Conservation (phyloP, 2,329 filamentous ascomycete genomes). For the Aspergillus udagawae region DNA sequence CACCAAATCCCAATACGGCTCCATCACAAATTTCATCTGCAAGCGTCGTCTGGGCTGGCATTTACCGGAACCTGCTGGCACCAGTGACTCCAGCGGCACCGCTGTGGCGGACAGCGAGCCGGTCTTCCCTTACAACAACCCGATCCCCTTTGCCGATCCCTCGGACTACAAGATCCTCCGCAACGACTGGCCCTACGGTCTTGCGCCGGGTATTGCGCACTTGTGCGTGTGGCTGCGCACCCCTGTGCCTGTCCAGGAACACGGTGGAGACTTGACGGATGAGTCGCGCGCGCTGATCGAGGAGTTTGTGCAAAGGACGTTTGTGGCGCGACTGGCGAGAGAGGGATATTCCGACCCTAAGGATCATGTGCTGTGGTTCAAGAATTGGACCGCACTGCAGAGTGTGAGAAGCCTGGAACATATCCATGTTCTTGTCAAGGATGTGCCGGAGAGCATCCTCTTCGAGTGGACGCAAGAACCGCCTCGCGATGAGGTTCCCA, state of each 20-base stretch:
- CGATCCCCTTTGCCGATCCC: conserved; percentile 51
- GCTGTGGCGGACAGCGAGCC: conserved; percentile 26
- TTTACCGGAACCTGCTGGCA: conserved; percentile 22
- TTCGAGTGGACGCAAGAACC: conserved; percentile 42
- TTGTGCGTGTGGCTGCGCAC: conserved; percentile 56
- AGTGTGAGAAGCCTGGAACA: conserved; percentile 58
- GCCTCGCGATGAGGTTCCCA: not conserved
- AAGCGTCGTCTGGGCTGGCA: conserved; percentile 53
- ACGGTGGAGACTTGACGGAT: conserved; percentile 49
- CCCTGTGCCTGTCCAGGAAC: conserved; percentile 44
- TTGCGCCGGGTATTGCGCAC: conserved; percentile 52
- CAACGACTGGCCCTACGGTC: conserved; percentile 63
- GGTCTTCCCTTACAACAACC: conserved; percentile 42
- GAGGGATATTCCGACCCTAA: conserved; percentile 31
- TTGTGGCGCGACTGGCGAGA: conserved; percentile 41
- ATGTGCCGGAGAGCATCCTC: conserved; percentile 44
- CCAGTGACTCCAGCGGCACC: conserved; percentile 7
- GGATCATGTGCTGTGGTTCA: conserved; percentile 59
- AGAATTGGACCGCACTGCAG: conserved; percentile 60
- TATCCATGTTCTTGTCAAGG: conserved; percentile 52
- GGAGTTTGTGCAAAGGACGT: conserved; percentile 47
- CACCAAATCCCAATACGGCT: conserved; percentile 53
- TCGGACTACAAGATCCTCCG: conserved; percentile 54
- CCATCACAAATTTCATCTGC: conserved; percentile 55
- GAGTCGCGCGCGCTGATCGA: conserved; percentile 47